These are phyloP conservation scores for Trametes cinnabarina DNA, from an alignment of 768 basidiomycete species.

Conservation along the genomic window DNA sequence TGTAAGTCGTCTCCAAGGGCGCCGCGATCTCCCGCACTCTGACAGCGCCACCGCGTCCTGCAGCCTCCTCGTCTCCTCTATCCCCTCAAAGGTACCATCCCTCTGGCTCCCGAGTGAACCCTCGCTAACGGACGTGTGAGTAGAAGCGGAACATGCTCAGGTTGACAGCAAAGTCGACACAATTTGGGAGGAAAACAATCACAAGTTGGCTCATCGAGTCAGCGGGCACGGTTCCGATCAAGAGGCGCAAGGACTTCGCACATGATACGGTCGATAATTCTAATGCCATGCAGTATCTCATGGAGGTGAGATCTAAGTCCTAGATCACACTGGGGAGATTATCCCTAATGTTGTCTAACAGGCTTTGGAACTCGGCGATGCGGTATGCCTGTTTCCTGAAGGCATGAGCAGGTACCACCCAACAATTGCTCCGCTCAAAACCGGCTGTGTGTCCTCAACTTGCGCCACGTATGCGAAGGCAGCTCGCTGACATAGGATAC, in stretches of 20 bases:
- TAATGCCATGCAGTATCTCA: constrained; percentile 63
- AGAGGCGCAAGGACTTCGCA: constrained; percentile 66
- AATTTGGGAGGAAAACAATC: constrained; percentile 80
- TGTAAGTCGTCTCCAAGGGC: constrained; percentile 50
- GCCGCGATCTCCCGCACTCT: background rate
- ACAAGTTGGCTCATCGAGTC: constrained; percentile 90
- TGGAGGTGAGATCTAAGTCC: constrained; percentile 46
- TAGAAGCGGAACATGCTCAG: constrained; percentile 79
- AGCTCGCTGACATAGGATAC: background rate
- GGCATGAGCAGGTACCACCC: constrained; percentile 85
- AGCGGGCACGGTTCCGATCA: constrained; percentile 82
- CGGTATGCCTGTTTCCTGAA: constrained; percentile 83
- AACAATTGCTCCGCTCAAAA: constrained; percentile 83
- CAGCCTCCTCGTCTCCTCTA: constrained; percentile 71
- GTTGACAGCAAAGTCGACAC: constrained; percentile 84
- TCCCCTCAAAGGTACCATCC: constrained; percentile 57
- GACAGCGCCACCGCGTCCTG: background rate
- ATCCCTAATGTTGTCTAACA: constrained; percentile 28
- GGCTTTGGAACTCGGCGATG: constrained; percentile 76
- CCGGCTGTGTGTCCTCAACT: constrained; percentile 60
- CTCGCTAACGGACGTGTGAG: constrained; percentile 1
- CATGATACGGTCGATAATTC: constrained; percentile 63
- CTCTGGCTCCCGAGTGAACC: background rate
- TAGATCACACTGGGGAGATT: background rate
- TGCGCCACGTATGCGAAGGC: background rate